Evolutionary conservation across 164 flowering plant genomes (phyloP), one percentile per base, ranked within the genome.

Genomic region (Vitis rotundifolia): DNA sequence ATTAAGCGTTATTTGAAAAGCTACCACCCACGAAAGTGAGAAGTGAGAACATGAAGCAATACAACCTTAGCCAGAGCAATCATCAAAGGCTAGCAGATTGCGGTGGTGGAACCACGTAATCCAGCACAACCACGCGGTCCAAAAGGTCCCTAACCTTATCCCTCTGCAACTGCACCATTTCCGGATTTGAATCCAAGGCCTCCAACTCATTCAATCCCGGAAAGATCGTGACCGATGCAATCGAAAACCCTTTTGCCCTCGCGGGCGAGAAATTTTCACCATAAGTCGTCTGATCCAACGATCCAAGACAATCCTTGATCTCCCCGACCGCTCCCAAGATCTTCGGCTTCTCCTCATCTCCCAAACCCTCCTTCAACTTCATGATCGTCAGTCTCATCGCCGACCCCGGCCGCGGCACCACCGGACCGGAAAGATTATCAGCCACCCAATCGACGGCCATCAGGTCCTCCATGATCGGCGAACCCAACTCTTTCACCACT

Each of bases 401-500:
- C 2, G 87, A 78, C 0, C 87, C 84, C 0, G 91, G 71, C 16
- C 53, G 22, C 2, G 75, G 77, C 5, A 11, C 64, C 15, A 71
- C 9, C 5, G 79, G 59, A 0, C 54, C 76, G 2, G 26, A 66
- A 9, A 67, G 52, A 44, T 66, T 76, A 29, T 77, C 76, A 18
- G 84, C 77, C 19, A 85, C 71, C 93, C 97, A 91, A 68, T 91
- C 97, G 58, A 91, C 81, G 60, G 92, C 92, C 86, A 91, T 79
- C 70, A 85, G 29, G 75, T 91, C 93, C 3, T 85, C 88, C 63
- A 86, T 83, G 78, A 84, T 81, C 0, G 93, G 92, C 7, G 84
- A 66, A n/a, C 84, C 89, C 2, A 53, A 69, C 14, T 77, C 80
- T 16, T 72, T 77, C n/a, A 88, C 91, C 53, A 83, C 88, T 50